Evolutionary conservation across 208 protist species (phyloP).

Genomic region (Leishmania tropica): DNA sequence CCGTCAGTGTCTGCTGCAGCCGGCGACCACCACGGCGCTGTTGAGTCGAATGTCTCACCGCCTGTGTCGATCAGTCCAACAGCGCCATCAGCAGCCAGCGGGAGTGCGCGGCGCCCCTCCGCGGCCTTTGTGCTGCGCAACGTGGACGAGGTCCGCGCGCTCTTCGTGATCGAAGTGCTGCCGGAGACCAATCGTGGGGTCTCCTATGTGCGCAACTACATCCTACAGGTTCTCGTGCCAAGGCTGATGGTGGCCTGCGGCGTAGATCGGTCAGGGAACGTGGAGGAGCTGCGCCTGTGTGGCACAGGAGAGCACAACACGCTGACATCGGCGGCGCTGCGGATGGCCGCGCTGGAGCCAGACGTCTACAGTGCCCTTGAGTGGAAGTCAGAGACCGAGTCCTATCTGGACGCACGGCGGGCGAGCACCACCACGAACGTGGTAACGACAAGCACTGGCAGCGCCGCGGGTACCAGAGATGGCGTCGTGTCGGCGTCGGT

Average conservation of each 20-base stretch:
- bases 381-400: slow-evolving; percentile 9
- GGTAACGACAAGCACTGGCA: background rate
- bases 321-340: slow-evolving; percentile 24
- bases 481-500: background rate
- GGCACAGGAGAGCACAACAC: slow-evolving; percentile 25
- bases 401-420: slow-evolving; percentile 14
- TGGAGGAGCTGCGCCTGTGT: slow-evolving; percentile 44
- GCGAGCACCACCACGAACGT: slow-evolving; percentile 1
- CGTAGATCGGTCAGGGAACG: slow-evolving; percentile 40
- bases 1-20: slow-evolving; percentile 12
- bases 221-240: slow-evolving; percentile 78
- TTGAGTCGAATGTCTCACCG: background rate
- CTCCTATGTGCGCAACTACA: slow-evolving; percentile 88
- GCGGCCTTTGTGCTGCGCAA: slow-evolving; percentile 34
- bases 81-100: background rate
- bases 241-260: slow-evolving; percentile 42
- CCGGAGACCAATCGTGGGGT: slow-evolving; percentile 69
- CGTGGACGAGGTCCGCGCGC: slow-evolving; percentile 43
- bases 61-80: background rate
- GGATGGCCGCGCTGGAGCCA: slow-evolving; percentile 13
- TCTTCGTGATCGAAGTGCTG: slow-evolving; percentile 71
- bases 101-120: slow-evolving; percentile 3
- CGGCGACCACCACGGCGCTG: background rate
- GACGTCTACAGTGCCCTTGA: slow-evolving; percentile 22
- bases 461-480: background rate